Evolutionary conservation across 306 rosid species (phyloP), one percentile per base, ranked within the genome.

Genomic region (Herpetospermum pedunculosum): DNA sequence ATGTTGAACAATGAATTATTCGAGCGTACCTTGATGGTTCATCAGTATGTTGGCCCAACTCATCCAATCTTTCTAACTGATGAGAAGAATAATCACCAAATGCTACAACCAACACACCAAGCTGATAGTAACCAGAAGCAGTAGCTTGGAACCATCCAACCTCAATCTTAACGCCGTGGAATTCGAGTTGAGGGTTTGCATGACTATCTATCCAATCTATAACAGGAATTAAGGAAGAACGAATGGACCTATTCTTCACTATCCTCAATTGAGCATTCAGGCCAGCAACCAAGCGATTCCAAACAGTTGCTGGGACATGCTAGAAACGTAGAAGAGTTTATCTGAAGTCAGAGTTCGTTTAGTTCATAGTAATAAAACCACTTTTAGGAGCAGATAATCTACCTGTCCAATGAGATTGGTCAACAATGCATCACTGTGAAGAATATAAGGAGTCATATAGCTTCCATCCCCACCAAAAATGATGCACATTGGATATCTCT

Each of bases 61-160:
- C 12, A 62, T 53, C 58, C 21, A 86, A 77, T 76, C 80, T 89
- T 76, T 81, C 87, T 77, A 76, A 69, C 81, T 79, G 84, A 34
- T 81, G 89, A 81, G 85, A 77, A 43, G 92, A 80, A 88, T 86
- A 84, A 81, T 89, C 97, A 58, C 92, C 97, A 63, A 91, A 83
- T 14, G 88, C 84, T 49, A 88, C 74, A 16, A 70, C 96, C 88
- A 91, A 87, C n/a, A 94, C 81, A 62, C 98, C 98, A 68, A 94
- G 92, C 82, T 94, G 98, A 91, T 91, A 89, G 84, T 94, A 94
- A 77, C 98, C 98, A 68, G 98, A 89, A 74, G 98, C 97, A 73
- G 98, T 94, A 83, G 96, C 97, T 89, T 94, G 98, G 86, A 94
- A 94, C 98, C 98, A 94, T 75, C 97, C 97, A 5, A 94, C 92